Conservation (phyloP, 2,329 filamentous ascomycete genomes). For the Colletotrichum sp. region DNA sequence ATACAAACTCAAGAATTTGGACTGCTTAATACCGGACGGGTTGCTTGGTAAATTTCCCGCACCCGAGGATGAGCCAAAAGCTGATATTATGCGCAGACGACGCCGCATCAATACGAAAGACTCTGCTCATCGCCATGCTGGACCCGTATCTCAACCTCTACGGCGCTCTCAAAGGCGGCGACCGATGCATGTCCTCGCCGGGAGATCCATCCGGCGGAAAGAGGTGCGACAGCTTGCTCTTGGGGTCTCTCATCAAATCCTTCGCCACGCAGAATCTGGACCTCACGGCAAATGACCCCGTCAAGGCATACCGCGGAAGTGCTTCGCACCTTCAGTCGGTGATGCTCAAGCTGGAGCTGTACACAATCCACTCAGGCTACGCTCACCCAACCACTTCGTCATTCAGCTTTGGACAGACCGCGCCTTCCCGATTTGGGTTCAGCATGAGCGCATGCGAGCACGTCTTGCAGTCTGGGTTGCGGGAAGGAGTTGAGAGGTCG, state of each 20-base stretch:
- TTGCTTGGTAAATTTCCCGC: background rate
- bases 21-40: background rate
- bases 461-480: background rate
- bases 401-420: background rate
- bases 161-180: background rate
- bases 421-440: background rate
- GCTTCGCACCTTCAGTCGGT: background rate
- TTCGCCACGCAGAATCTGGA: background rate
- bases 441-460: background rate
- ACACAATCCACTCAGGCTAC: background rate
- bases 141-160: background rate
- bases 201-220: background rate
- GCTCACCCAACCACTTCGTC: background rate
- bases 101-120: background rate
- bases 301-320: background rate
- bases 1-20: background rate
- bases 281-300: background rate
- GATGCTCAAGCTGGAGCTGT: background rate
- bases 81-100: background rate
- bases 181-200: slow-evolving; percentile 2
- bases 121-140: background rate
- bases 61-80: rapidly evolving
- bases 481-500: background rate
- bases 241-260: slow-evolving; percentile 11
- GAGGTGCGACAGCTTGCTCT: slow-evolving; percentile 11